Conservation (phyloP, 139 green algal genomes). For the Parachlorella kessleri region DNA sequence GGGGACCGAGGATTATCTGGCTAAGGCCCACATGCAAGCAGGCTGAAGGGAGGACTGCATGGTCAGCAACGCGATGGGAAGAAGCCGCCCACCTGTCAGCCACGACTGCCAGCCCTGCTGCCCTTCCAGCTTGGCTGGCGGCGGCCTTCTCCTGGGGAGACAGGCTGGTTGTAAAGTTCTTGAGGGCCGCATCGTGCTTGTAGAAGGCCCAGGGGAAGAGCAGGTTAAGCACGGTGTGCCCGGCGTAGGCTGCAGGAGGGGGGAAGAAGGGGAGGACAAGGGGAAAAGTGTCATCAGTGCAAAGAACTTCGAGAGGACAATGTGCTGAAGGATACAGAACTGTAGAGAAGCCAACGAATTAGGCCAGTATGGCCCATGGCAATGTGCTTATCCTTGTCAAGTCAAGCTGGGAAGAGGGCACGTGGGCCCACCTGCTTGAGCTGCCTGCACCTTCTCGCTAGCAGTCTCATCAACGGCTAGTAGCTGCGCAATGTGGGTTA, state of each 20-base stretch:
- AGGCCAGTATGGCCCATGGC: background rate
- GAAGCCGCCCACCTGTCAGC: background rate
- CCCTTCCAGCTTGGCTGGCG: background rate
- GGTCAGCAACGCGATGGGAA: background rate
- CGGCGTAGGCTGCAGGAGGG: constrained; percentile 7
- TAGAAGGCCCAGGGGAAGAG: constrained; percentile 15
- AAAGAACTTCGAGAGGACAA: background rate
- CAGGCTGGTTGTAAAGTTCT: background rate
- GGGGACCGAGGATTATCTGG: too few species aligned
- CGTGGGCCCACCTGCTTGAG: background rate
- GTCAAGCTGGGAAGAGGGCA: background rate
- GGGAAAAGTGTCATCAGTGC: background rate
- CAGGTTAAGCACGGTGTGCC: constrained; percentile 12
- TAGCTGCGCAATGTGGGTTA: background rate
- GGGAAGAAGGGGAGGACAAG: background rate
- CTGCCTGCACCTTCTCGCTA: background rate
- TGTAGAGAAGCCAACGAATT: background rate
- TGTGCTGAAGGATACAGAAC: background rate
- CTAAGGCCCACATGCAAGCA: too few species aligned
- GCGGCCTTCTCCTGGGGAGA: background rate
- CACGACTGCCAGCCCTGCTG: background rate
- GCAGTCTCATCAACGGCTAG: background rate
- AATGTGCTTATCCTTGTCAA: background rate
- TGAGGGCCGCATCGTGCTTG: background rate
- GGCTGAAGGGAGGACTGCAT: background rate